Conservation (phyloP, 352 stramenopile genomes). For the Pythium pectinolyticum region DNA sequence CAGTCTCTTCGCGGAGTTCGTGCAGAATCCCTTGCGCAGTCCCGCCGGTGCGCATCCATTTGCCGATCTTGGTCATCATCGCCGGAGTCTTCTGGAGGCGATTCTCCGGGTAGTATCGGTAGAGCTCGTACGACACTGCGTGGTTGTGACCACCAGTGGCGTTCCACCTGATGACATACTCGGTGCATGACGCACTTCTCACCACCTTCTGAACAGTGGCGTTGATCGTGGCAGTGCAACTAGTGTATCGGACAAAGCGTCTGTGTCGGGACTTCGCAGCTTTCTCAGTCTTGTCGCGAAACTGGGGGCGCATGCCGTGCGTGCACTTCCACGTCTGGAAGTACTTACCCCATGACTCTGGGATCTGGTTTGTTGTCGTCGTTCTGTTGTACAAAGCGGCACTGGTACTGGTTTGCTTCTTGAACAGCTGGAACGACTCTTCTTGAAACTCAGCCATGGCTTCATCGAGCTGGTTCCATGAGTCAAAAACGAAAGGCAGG, state of each 20-base stretch:
- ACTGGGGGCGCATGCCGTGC: neutral
- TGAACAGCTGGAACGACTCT: slow-evolving; percentile 1
- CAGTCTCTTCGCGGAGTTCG: neutral
- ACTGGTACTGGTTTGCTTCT: neutral
- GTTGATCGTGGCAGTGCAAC: neutral
- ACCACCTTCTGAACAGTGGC: neutral
- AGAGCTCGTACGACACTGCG: neutral
- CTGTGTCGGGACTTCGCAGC: neutral
- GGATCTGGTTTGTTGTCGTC: neutral
- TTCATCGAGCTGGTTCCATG: no score
- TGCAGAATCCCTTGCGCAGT: neutral
- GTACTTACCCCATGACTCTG: neutral
- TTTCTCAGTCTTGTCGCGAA: neutral
- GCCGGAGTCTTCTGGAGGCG: neutral
- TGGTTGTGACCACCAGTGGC: neutral
- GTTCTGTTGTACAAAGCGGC: neutral
- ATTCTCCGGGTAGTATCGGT: neutral
- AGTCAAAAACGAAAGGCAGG: no score
- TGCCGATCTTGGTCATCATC: neutral
- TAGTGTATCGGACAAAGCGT: neutral
- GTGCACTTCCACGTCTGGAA: neutral
- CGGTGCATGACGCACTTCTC: neutral
- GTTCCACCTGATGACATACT: neutral
- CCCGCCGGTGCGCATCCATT: neutral
- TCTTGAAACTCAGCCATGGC: no score